These are phyloP conservation scores for Hemisphaericaspora subhashii DNA, from an alignment of 1,139 yeast species.

Conservation along the genomic window DNA sequence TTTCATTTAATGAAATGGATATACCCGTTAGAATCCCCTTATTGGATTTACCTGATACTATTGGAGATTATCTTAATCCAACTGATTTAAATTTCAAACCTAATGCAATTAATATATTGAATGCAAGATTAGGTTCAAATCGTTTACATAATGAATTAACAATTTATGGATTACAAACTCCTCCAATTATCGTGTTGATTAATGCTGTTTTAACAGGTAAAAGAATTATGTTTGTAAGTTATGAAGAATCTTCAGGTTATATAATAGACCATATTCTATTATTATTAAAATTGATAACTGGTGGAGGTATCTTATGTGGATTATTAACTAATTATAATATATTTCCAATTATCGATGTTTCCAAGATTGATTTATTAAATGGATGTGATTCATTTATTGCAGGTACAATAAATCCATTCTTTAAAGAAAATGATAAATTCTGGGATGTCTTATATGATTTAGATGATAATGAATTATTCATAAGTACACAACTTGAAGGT, in stretches of 20 bases:
- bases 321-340: constrained; percentile 47
- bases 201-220: constrained; percentile 62
- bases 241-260: constrained; percentile 53
- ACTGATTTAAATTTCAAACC: constrained; percentile 46
- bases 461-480: constrained; percentile 46
- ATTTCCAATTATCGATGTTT: constrained; percentile 63
- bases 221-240: constrained; percentile 53
- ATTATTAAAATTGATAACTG: constrained; percentile 53
- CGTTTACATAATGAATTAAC: constrained; percentile 41
- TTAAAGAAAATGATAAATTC: constrained; percentile 53
- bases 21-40: constrained; percentile 47
- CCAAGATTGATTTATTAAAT: constrained; percentile 56
- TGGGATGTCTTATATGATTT: constrained; percentile 65
- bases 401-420: constrained; percentile 68
- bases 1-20: constrained; percentile 39
- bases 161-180: constrained; percentile 58
- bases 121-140: constrained; percentile 31
- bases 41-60: constrained; percentile 40
- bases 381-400: constrained; percentile 58
- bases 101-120: constrained; percentile 38
- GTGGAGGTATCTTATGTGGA: constrained; percentile 60
- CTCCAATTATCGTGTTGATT: constrained; percentile 55
- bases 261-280: constrained; percentile 58
- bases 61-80: constrained; percentile 50
- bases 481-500: constrained; percentile 25